phyloP scores from a whole-genome alignment of 306 rosid genomes.

The Castanea sativa region DNA sequence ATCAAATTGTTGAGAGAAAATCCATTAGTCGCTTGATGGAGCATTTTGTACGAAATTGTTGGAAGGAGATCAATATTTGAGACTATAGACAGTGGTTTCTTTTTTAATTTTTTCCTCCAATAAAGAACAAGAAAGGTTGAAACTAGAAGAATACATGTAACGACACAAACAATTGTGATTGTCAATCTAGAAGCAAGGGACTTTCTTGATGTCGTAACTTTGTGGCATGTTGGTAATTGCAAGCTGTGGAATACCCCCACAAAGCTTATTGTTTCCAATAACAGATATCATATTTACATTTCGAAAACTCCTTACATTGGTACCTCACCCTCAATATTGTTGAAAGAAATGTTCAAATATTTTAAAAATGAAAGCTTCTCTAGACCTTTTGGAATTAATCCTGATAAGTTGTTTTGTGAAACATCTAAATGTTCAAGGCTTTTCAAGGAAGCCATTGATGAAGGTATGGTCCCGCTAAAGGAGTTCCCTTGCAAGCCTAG shows the following conservation, averaged over 20 bases:
- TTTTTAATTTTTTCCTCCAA: background rate
- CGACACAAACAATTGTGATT: background rate
- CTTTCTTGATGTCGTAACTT: slow-evolving; percentile 1
- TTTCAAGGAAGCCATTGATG: slow-evolving; percentile 30
- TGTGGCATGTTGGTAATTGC: slow-evolving; percentile 2
- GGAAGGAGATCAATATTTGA: background rate
- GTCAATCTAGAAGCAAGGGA: slow-evolving; percentile 10
- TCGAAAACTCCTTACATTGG: slow-evolving; percentile 32
- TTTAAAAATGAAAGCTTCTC: slow-evolving; percentile 6
- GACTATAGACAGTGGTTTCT: background rate
- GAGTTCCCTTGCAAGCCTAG: slow-evolving; percentile 25
- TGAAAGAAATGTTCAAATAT: slow-evolving; percentile 41
- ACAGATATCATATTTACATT: slow-evolving; percentile 17
- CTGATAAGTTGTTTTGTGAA: slow-evolving; percentile 26
- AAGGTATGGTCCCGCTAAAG: slow-evolving; percentile 29
- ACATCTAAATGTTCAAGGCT: slow-evolving; percentile 30
- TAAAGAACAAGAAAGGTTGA: background rate
- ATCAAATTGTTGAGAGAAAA: slow-evolving; percentile 16
- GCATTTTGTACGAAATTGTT: slow-evolving; percentile 20
- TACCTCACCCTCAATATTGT: slow-evolving; percentile 40
- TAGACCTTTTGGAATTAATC: slow-evolving; percentile 29
- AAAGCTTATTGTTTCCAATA: slow-evolving; percentile 11
- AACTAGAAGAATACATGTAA: slow-evolving; percentile 5
- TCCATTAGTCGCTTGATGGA: slow-evolving; percentile 18
- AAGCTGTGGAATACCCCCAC: background rate